Evolutionary conservation across 2,329 filamentous ascomycete species (phyloP).

Genomic region (Phialemoniopsis sp.): DNA sequence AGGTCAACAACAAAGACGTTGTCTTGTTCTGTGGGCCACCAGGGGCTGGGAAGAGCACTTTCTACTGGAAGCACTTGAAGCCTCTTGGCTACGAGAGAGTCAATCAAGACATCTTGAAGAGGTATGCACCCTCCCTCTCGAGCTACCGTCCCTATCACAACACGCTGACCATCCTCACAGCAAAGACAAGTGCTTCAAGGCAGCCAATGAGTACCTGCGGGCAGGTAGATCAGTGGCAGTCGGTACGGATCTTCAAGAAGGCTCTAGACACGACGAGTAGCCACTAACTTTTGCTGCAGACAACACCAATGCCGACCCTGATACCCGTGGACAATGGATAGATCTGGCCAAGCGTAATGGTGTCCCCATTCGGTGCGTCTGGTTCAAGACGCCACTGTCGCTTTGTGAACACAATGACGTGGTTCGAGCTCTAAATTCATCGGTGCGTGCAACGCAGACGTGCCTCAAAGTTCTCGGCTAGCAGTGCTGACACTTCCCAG

Average conservation of each 20-base stretch:
- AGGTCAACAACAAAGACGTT: constrained; percentile 65
- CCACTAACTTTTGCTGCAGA: constrained; percentile 48
- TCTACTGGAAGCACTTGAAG: constrained; percentile 75
- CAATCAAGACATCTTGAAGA: constrained; percentile 88
- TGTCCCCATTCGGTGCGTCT: constrained; percentile 78
- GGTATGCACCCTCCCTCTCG: constrained; percentile 41
- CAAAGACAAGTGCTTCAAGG: constrained; percentile 66
- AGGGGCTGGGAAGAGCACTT: constrained; percentile 87
- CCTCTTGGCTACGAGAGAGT: constrained; percentile 78
- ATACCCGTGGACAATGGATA: constrained; percentile 76
- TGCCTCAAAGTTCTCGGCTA: neutral
- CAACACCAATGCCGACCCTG: constrained; percentile 87
- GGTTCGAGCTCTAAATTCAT: constrained; percentile 65
- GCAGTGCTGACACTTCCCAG: constrained; percentile 23
- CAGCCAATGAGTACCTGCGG: constrained; percentile 61
- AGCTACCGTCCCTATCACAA: neutral
- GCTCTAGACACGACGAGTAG: too few species aligned
- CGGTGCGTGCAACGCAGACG: constrained; percentile 16
- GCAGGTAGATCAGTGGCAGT: constrained; percentile 69
- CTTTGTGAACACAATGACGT: constrained; percentile 84
- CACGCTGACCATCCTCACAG: constrained; percentile 17
- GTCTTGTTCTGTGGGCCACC: constrained; percentile 87
- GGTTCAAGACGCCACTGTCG: constrained; percentile 69
- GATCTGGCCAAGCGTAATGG: constrained; percentile 65
- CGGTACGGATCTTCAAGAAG: constrained; percentile 57